These are phyloP conservation scores for Trichophyton simii DNA, from an alignment of 2,329 filamentous ascomycete species.

Conservation along the genomic window DNA sequence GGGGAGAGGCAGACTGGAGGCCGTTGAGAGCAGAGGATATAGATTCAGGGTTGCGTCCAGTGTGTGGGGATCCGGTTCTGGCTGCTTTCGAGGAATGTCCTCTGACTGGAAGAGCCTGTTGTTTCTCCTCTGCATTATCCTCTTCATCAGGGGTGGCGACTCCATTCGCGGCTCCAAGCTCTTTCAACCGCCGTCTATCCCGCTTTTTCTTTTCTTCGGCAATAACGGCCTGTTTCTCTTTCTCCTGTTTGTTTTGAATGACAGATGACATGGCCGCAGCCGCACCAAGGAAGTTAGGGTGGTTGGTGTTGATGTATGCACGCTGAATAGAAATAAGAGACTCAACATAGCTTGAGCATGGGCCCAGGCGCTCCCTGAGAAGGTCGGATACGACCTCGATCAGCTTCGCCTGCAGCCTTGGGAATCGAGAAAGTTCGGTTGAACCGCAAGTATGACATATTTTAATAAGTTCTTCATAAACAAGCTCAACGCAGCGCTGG, in stretches of 20 bases:
- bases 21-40: constrained; percentile 58
- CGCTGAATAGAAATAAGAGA: constrained; percentile 94
- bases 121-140: constrained; percentile 37
- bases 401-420: constrained; percentile 84
- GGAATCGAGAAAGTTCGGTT: constrained; percentile 82
- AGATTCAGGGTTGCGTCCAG: constrained; percentile 51
- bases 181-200: constrained; percentile 70
- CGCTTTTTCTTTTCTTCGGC: constrained; percentile 78
- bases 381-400: constrained; percentile 97
- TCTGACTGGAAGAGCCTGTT: constrained; percentile 40
- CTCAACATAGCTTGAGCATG: constrained; percentile 81
- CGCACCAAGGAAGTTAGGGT: constrained; percentile 94
- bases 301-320: constrained; percentile 98
- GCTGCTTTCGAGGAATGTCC: constrained; percentile 48
- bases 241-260: constrained; percentile 86
- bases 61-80: constrained; percentile 71
- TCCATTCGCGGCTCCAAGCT: constrained; percentile 65
- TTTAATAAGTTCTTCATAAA: constrained; percentile 98
- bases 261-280: constrained; percentile 96
- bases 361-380: constrained; percentile 79
- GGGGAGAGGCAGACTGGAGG: constrained; percentile 44
- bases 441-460: constrained; percentile 98
- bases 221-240: constrained; percentile 67
- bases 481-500: constrained; percentile 91
- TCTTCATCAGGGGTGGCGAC: constrained; percentile 54